Conservation (phyloP, 2,329 filamentous ascomycete genomes). For the Neurospora crassa region DNA sequence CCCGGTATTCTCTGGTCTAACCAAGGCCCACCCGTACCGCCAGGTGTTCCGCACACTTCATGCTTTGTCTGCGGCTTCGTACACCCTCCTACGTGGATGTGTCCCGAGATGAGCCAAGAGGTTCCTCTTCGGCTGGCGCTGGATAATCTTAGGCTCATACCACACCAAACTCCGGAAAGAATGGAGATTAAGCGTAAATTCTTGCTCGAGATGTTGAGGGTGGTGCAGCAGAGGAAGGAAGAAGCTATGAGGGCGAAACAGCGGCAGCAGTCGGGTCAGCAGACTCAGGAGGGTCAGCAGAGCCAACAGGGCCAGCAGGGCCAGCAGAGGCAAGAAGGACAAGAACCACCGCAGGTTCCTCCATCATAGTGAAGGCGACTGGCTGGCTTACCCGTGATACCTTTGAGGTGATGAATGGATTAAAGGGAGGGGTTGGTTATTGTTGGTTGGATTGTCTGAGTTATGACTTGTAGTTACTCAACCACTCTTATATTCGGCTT, state of each 20-base stretch:
- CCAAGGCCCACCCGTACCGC: not conserved
- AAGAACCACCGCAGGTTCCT: not conserved
- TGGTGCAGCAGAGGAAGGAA: not conserved
- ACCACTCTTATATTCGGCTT: not conserved
- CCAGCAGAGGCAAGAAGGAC: not conserved
- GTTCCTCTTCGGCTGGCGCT: constrained; percentile 12
- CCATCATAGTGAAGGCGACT: not conserved
- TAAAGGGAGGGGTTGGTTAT: not conserved
- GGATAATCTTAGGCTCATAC: constrained; percentile 9
- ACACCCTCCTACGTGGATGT: constrained; percentile 14
- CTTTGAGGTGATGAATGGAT: not conserved
- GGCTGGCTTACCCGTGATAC: not conserved
- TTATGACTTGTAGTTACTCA: not conserved
- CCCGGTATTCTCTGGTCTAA: not conserved
- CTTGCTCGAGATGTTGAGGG: constrained; percentile 2
- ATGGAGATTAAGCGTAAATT: not conserved
- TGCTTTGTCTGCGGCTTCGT: constrained; percentile 14
- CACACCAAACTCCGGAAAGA: constrained; percentile 1
- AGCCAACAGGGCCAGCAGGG: not conserved
- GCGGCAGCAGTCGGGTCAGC: not conserved
- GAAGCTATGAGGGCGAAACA: not conserved
- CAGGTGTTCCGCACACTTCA: not conserved
- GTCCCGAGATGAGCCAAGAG: constrained; percentile 14
- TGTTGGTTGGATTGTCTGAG: not conserved
- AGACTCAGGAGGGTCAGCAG: not conserved